These are phyloP conservation scores for Eustoma russellianum DNA, from an alignment of 257 asterid genomes.

Conservation along the genomic window DNA sequence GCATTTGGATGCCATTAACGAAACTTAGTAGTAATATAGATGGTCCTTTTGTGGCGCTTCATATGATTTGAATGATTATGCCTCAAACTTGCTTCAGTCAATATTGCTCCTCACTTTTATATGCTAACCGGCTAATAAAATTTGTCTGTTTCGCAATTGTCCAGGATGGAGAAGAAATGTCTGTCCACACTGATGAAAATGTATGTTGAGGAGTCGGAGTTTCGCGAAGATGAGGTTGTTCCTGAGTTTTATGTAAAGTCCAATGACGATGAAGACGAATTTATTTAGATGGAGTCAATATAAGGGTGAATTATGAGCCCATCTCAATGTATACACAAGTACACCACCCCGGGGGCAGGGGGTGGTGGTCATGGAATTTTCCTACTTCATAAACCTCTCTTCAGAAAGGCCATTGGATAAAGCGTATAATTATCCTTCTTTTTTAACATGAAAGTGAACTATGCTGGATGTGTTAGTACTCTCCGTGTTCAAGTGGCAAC, in stretches of 20 bases:
- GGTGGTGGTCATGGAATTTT: too few relatives aligned
- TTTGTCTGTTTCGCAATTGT: background rate
- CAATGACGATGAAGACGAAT: slow-evolving; percentile 39
- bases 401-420: too few relatives aligned
- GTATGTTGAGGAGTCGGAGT: slow-evolving; percentile 14
- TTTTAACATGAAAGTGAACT: too few relatives aligned
- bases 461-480: too few relatives aligned
- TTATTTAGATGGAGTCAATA: slow-evolving; percentile 35
- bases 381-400: too few relatives aligned
- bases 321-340: too few relatives aligned
- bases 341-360: too few relatives aligned
- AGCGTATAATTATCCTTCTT: too few relatives aligned
- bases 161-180: slow-evolving; percentile 39
- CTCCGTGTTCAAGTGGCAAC: too few relatives aligned
- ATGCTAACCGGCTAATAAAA: slow-evolving; percentile 1
- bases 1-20: too few relatives aligned
- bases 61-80: background rate
- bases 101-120: background rate
- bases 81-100: background rate
- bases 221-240: slow-evolving; percentile 4
- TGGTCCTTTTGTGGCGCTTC: background rate
- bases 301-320: slow-evolving; percentile 23
- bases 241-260: slow-evolving; percentile 22
- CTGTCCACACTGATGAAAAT: slow-evolving; percentile 25
- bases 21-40: too few relatives aligned